Base-by-base conservation (phyloP, 768 basidiomycete genomes). In the Mrakia frigida region DNA sequence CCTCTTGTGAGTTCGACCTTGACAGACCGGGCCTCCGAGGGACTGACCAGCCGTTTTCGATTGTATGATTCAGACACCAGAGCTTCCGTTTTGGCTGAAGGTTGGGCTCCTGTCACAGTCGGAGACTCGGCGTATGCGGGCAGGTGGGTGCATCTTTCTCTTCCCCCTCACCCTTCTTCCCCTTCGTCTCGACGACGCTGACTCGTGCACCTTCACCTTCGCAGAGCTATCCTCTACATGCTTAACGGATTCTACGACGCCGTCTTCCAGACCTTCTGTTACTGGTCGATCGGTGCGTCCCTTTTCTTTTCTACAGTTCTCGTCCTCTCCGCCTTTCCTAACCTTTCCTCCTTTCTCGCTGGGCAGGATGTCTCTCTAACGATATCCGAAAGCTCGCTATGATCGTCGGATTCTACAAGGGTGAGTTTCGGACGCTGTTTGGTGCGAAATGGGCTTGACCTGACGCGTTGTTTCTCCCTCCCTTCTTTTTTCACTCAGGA, bases 341-440 rank as follows among this genome's bases (percentile, higher is more conserved):
- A 25, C 5, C 18, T 9, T n/a, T 23, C 28, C 28, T 6, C 23
- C 10, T 31, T 18, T 70, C 21, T 13, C n/a, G 3, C 21, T 6
- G 72, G 10, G 46, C 80, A 77, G 92, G 92, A 56, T 90, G 90
- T 18, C 91, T 94, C 89, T 91, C 90, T 31, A 92, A 93, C 79
- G 89, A 92, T 82, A 88, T 90, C 11, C 87, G 86, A 1, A 92
- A 91, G 81, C 87, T 93, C 31, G 92, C 92, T 0, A 87, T 92
- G 81, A 90, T 93, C 80, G 85, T 89, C 23, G 92, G 92, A 59
- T 91, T 93, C 37, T 77, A 79, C 79, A 80, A 73, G 63, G 77
- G 59, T 46, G 43, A 43, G 43, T 43, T 13, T n/a, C n/a, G n/a
- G n/a, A n/a, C n/a, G n/a, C n/a, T n/a, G n/a, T n/a, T n/a, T n/a